Evolutionary conservation across 129 eudicot species (phyloP), one percentile per base, ranked within the genome.

Genomic region (Pseudognaphalium luteoalbum): DNA sequence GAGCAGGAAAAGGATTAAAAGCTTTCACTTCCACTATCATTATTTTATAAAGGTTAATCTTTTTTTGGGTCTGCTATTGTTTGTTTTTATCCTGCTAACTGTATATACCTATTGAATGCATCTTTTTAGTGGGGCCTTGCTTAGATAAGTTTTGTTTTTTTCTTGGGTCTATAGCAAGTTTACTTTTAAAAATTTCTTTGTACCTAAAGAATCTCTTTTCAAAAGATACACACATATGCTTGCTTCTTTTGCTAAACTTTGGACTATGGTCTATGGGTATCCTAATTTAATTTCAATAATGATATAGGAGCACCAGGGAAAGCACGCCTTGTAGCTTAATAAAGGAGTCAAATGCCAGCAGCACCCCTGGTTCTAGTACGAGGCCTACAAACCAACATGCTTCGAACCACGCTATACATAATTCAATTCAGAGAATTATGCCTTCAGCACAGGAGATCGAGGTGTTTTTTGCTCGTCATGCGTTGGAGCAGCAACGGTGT

Each of bases 251-350:
- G 37, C 39, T 35, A 51, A 50, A 37, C 32, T 80, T 42, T 75
- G 25, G 28, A 25, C 28, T 25, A 25, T 75, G 25, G 28, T 0
- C 28, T 25, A 25, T 25, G 28, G 28, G 59, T 30, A 42, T 62
- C 39, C 57, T 57, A 66, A 75, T 61, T 72, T 25, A 25, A 34
- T 22, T 25, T 25, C 0, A 57, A 57, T 32, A 20, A 1, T 75
- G 63, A 47, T 59, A 52, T 81, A 93, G 98, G 90, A 78, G 88
- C 81, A 88, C 97, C n/a, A 85, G 97, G 70, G 98, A 93, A 82
- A 91, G 96, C 88, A 90, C 98, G 32, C 98, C 98, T 10, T 93
- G 96, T 64, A 88, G 93, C 89, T 77, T 86, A 67, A 89, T 87
- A 35, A 84, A 88, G 81, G 89, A 84, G 47, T 71, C 88, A 50